These are phyloP conservation scores for Trichoderma virens DNA, from an alignment of 495 filamentous ascomycete genomes.

Conservation along the genomic window DNA sequence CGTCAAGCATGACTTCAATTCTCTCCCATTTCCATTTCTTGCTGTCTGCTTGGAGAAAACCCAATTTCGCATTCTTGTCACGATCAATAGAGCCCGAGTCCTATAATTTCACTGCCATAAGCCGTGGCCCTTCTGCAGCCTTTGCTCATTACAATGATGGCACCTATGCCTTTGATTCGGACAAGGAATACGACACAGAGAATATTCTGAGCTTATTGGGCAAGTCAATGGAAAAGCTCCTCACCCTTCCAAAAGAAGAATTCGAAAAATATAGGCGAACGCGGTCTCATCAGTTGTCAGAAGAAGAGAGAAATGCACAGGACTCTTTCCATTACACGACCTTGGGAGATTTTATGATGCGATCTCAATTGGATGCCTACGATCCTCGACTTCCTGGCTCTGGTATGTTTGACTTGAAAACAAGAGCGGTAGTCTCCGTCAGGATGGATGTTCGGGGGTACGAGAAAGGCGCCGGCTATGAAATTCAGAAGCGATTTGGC, in stretches of 20 bases:
- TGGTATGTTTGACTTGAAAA: constrained; percentile 97
- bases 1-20: constrained; percentile 87
- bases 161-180: constrained; percentile 91
- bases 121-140: constrained; percentile 64
- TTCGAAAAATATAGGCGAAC: constrained; percentile 75
- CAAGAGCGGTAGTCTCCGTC: constrained; percentile 80
- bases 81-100: constrained; percentile 52
- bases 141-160: constrained; percentile 82
- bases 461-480: constrained; percentile 74
- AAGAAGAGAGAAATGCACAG: constrained; percentile 55
- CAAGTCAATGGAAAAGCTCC: constrained; percentile 90
- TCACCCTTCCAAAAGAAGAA: constrained; percentile 72
- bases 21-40: constrained; percentile 90
- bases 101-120: constrained; percentile 60
- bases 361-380: constrained; percentile 90
- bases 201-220: constrained; percentile 87
- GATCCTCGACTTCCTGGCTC: constrained; percentile 81
- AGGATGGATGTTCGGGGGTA: constrained; percentile 73
- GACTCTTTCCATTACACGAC: constrained; percentile 87
- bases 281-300: constrained; percentile 52
- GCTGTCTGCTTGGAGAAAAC: constrained; percentile 69
- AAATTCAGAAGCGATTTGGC: constrained; percentile 68
- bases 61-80: constrained; percentile 60
- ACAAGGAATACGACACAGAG: constrained; percentile 82
- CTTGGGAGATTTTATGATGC: constrained; percentile 84